Base-by-base conservation (phyloP, 2,329 filamentous ascomycete species). In the Thelonectria olida region DNA sequence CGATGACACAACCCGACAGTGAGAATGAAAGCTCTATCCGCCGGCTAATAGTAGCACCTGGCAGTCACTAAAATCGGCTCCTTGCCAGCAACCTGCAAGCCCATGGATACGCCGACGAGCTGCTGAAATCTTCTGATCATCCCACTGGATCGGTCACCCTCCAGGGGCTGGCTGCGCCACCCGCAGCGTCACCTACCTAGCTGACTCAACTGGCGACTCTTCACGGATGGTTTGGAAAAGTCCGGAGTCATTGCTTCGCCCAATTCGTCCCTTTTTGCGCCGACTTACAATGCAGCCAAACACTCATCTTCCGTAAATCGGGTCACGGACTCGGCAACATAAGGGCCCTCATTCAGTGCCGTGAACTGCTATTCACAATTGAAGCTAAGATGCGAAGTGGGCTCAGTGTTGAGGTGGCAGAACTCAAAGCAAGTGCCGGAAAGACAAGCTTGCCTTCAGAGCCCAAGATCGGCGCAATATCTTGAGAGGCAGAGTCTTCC, bases 161-260 rank as follows among this genome's bases (percentile, higher is more conserved):
- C 59, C 65, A 70, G 68, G 65, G 68, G 61, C 60, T 49, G 61
- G 63, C 52, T 66, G 62, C 67, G 67, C 69, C 69, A 71, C 67
- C 56, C 54, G 49, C 54, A 36, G 61, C 48, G 58, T 60, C 45
- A 54, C 52, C 44, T 49, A 49, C 56, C 51, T 60, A 38, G 45
- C 42, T 25, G 45, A 48, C 52, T 59, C 51, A 28, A 20, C 57
- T 38, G 58, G 61, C 49, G 56, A 63, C 25, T 62, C 44, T 53
- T 54, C 39, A 34, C 31, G 6, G 31, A 34, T 15, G 31, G 31
- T 34, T 34, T 34, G 12, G 31, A 13, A n/a, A n/a, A 15, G 31
- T 13, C 31, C 31, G 31, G 9, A 34, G 31, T 15, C 31, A 34
- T 13, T 34, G 31, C 12, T 31, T 19, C 8, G 38, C 23, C 31